These are phyloP conservation scores for Neurospora sp. DNA, from an alignment of 495 filamentous ascomycete genomes.

Conservation along the genomic window DNA sequence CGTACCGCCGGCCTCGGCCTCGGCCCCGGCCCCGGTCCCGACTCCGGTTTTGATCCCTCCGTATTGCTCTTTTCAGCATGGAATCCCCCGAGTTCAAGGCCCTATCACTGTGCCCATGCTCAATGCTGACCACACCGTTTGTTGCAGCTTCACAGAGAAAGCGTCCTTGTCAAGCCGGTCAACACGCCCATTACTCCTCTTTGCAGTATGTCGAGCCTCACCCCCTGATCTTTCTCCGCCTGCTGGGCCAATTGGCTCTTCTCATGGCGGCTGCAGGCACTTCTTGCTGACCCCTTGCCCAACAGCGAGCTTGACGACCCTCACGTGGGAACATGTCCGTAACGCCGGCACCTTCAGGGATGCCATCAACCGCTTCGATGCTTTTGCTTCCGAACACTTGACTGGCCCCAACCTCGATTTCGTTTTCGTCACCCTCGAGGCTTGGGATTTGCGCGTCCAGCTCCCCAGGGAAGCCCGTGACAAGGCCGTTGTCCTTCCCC, in stretches of 20 bases:
- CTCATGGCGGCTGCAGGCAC: background rate
- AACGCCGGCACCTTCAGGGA: constrained; percentile 93
- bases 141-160: constrained; percentile 79
- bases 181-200: constrained; percentile 98
- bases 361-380: constrained; percentile 88
- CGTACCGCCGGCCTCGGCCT: background rate
- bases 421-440: constrained; percentile 94
- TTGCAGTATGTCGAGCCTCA: constrained; percentile 69
- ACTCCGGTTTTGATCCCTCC: background rate
- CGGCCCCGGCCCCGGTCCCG: background rate
- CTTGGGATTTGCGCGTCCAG: constrained; percentile 97
- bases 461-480: constrained; percentile 93
- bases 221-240: constrained; percentile 3
- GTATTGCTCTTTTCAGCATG: background rate
- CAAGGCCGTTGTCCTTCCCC: constrained; percentile 93
- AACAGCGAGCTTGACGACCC: constrained; percentile 86
- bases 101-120: background rate
- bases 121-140: constrained; percentile 7
- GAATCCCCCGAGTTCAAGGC: background rate
- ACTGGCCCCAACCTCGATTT: constrained; percentile 81
- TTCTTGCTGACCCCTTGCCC: constrained; percentile 15
- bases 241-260: constrained; percentile 7
- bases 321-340: constrained; percentile 98
- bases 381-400: constrained; percentile 82
- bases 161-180: constrained; percentile 92